Evolutionary conservation across 1,284 basidiomycete species (phyloP).

Genomic region (Tilletia horrida): DNA sequence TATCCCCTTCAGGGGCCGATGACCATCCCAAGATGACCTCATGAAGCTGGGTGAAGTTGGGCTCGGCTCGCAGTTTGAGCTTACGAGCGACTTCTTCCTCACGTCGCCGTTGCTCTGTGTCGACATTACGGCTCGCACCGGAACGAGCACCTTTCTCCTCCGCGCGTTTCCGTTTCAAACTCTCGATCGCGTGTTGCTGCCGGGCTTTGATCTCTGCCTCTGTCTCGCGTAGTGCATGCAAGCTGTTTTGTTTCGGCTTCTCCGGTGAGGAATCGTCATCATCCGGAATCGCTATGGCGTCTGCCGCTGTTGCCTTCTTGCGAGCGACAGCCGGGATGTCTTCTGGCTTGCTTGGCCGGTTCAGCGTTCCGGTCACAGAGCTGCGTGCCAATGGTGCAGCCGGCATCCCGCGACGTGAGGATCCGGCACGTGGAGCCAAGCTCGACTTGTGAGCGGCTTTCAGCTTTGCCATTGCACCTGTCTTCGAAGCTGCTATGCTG

Average conservation of each 20-base stretch:
- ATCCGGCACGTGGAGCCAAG: background rate
- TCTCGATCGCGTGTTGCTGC: conserved; percentile 9
- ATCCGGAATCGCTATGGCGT: conserved; percentile 23
- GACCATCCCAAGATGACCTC: conserved; percentile 81
- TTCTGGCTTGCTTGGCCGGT: background rate
- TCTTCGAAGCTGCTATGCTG: background rate
- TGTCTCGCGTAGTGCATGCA: conserved; percentile 6
- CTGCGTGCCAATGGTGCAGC: background rate
- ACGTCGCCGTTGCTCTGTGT: conserved; percentile 16
- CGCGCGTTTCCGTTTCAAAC: background rate
- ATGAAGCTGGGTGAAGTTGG: conserved; percentile 77
- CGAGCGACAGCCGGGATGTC: conserved; percentile 52
- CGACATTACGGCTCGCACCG: background rate
- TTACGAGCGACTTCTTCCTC: conserved; percentile 39
- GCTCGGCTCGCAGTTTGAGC: conserved; percentile 70
- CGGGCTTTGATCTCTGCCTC: background rate
- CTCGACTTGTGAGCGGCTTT: background rate
- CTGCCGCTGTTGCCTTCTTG: conserved; percentile 62
- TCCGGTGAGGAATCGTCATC: conserved; percentile 34
- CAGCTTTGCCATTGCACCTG: background rate
- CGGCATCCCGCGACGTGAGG: background rate
- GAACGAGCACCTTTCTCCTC: background rate
- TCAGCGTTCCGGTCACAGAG: background rate
- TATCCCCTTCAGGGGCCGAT: conserved; percentile 65
- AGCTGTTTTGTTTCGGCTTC: conserved; percentile 29